Evolutionary conservation across 352 stramenopile genomes (phyloP).

Genomic region (Phytophthora aleatoria): DNA sequence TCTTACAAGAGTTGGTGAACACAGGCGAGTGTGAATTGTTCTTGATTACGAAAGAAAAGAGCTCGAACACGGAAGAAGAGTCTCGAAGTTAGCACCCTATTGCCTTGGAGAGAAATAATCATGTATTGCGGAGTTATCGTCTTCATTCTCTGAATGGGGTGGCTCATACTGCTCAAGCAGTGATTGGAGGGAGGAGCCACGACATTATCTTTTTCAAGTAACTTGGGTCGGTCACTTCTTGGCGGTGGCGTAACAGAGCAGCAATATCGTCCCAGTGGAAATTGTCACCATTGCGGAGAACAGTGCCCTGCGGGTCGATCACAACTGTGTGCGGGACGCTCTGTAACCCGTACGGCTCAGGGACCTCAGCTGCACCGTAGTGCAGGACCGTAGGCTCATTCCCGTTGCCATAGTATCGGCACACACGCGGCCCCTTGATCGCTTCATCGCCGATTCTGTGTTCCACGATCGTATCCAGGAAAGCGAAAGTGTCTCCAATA

Average conservation of each 20-base stretch:
- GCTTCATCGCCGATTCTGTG: not conserved
- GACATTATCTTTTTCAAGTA: slow-evolving; percentile 22
- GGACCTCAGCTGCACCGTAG: not conserved
- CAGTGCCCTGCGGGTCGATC: not conserved
- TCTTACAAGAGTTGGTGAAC: slow-evolving; percentile 69
- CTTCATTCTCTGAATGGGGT: not conserved
- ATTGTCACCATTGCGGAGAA: slow-evolving; percentile 54
- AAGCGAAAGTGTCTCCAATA: slow-evolving; percentile 41
- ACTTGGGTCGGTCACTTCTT: slow-evolving; percentile 16
- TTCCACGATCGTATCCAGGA: slow-evolving; percentile 39
- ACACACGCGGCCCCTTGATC: not conserved
- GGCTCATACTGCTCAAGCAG: slow-evolving; percentile 5
- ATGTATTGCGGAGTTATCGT: not conserved
- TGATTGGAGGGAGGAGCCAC: slow-evolving; percentile 32
- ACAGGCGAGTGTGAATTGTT: slow-evolving; percentile 82
- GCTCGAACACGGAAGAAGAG: not conserved
- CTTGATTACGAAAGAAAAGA: slow-evolving; percentile 33
- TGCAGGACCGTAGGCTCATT: not conserved
- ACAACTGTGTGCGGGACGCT: slow-evolving; percentile 3
- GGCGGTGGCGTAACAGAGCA: slow-evolving; percentile 1
- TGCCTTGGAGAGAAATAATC: not conserved
- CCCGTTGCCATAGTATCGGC: not conserved
- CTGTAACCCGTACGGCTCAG: slow-evolving; percentile 1
- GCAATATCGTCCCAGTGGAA: slow-evolving; percentile 38
- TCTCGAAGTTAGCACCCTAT: not conserved